Evolutionary conservation across 2,329 filamentous ascomycete species (phyloP), one percentile per base, ranked within the genome.

Genomic region (Dendrostoma leiphaemia): DNA sequence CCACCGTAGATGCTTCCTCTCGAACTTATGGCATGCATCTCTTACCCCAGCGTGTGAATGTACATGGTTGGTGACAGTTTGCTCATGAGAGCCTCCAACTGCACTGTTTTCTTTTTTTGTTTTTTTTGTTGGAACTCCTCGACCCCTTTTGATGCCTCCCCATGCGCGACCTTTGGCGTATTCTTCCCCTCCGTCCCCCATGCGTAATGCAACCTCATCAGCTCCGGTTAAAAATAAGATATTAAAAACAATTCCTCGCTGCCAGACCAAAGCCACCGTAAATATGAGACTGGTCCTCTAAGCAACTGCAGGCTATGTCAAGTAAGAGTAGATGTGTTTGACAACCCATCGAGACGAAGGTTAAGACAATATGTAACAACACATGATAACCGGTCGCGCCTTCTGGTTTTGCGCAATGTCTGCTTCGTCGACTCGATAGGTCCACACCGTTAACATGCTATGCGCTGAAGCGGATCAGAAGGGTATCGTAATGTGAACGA

Each of bases 401-500:
- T n/a, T n/a, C n/a, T 21, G 13, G 48, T 23, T 19, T 6, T 23
- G 41, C 51, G 43, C 51, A 31, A 35, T 47, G 29, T 40, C 32
- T 55, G 44, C 48, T 52, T 60, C 58, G 47, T 46, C 46, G 49
- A 54, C 55, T 59, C 63, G 60, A 62, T 52, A 52, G 58, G 61
- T 58, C 60, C 54, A 59, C 65, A 68, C 65, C 64, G 60, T 57
- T 60, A 60, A 56, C 48, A 60, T 57, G 64, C 60, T 51, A 54
- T 59, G 60, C 57, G 53, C 51, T 57, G 52, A 61, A 59, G 62
- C 62, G 61, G 66, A 69, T 68, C 68, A 67, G 67, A 71, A 69
- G 73, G 73, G 73, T 75, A 75, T 75, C 73, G 71, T 74, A 74
- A 67, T 65, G 65, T 65, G 48, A 57, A 54, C 53, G 51, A 57